Evolutionary conservation across 345 rosid genomes (phyloP).

Genomic region (Gossypium ekmanianum): DNA sequence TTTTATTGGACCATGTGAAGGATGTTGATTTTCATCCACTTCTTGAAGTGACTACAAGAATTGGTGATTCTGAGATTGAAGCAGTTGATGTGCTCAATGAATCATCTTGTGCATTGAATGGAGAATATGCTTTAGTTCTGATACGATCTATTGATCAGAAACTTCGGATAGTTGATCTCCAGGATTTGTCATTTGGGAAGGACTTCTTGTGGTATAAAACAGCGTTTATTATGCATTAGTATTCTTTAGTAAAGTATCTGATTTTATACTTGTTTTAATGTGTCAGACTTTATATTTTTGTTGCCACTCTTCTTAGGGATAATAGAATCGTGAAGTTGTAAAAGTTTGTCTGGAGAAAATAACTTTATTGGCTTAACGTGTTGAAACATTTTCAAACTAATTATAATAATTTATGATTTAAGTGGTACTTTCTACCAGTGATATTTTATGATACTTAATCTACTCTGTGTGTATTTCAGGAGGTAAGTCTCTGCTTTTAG

Average conservation of each 20-base stretch:
- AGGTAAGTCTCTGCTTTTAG: not conserved
- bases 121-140: conserved; percentile 57
- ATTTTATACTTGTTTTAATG: not conserved
- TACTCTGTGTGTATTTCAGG: not conserved
- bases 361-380: not conserved
- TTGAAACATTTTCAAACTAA: not conserved
- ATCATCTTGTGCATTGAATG: conserved; percentile 50
- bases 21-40: conserved; percentile 68
- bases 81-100: conserved; percentile 57
- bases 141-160: conserved; percentile 50
- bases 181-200: conserved; percentile 51
- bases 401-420: not conserved
- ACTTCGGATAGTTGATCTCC: conserved; percentile 63
- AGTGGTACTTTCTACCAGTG: not conserved
- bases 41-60: conserved; percentile 51
- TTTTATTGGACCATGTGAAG: conserved; percentile 53
- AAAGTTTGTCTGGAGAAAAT: not conserved
- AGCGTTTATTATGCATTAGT: conserved; percentile 19
- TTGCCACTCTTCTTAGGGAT: not conserved
- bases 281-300: not conserved
- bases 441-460: not conserved
- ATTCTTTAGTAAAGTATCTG: conserved; percentile 8
- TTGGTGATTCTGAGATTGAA: conserved; percentile 62
- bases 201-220: conserved; percentile 58
- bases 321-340: not conserved